Evolutionary conservation across 352 stramenopile genomes (phyloP).

Genomic region (Phytophthora quininea): DNA sequence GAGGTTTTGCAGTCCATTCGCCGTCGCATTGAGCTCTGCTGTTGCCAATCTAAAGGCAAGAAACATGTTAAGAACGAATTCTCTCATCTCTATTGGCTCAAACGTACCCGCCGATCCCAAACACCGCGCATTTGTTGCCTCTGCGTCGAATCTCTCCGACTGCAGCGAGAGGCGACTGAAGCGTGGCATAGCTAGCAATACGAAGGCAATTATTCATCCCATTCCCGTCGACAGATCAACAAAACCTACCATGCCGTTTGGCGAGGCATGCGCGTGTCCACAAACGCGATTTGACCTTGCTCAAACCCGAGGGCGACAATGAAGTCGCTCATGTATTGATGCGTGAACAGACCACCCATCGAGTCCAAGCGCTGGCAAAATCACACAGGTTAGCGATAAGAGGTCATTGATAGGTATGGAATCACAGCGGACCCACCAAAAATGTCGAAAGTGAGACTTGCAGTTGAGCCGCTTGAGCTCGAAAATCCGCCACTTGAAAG

Average conservation of each 20-base stretch:
- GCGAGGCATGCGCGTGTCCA: conserved; percentile 70
- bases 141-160: conserved; percentile 63
- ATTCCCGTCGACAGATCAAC: background rate
- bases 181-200: conserved; percentile 48
- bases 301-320: conserved; percentile 76
- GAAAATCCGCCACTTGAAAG: conserved; percentile 69
- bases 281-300: conserved; percentile 55
- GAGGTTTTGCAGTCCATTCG: conserved; percentile 35
- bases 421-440: conserved; percentile 22
- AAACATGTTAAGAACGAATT: conserved; percentile 1
- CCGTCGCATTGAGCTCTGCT: conserved; percentile 32
- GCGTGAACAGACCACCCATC: conserved; percentile 69
- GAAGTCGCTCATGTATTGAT: conserved; percentile 66
- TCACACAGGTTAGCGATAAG: background rate
- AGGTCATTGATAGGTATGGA: background rate
- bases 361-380: conserved; percentile 39
- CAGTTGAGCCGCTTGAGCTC: conserved; percentile 42
- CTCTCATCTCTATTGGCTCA: background rate
- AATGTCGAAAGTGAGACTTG: conserved; percentile 41
- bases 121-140: conserved; percentile 55
- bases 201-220: background rate
- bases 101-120: conserved; percentile 68
- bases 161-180: conserved; percentile 48
- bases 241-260: conserved; percentile 48
- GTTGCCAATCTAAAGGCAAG: conserved; percentile 41